A percentile compares a stretch with the other conserved stretches of the same genome.
Evolutionary conservation across 176 grass and related monocot species (phyloP).

Genomic region (Poa pratensis): DNA sequence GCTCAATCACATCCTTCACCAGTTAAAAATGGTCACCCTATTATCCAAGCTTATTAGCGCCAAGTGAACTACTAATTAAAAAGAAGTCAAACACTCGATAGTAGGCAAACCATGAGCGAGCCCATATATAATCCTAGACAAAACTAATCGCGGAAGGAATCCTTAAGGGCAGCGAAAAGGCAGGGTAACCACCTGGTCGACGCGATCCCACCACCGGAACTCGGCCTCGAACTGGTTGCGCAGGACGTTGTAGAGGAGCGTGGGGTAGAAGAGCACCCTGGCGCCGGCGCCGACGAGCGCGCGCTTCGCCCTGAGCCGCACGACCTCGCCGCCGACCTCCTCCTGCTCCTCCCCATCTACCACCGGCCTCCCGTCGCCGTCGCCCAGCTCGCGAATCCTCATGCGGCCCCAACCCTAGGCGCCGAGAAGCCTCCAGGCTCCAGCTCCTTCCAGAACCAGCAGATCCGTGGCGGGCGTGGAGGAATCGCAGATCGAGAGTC

Average conservation of each 20-base stretch:
- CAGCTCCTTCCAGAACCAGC: neutral
- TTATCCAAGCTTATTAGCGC: neutral
- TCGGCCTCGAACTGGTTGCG: slow-evolving; percentile 80
- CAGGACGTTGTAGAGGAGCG: slow-evolving; percentile 87
- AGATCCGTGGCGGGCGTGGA: slow-evolving; percentile 30
- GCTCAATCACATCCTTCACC: neutral
- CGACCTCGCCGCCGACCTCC: slow-evolving; percentile 36
- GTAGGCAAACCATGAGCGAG: neutral
- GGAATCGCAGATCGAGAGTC: slow-evolving; percentile 38
- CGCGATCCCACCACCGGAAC: slow-evolving; percentile 95
- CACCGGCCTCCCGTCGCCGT: slow-evolving; percentile 28
- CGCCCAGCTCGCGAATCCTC: slow-evolving; percentile 54
- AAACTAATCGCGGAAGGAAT: slow-evolving; percentile 25
- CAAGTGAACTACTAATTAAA: neutral
- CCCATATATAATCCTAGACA: neutral
- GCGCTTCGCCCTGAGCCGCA: slow-evolving; percentile 59
- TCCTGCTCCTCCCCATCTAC: slow-evolving; percentile 22
- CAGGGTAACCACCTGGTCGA: slow-evolving; percentile 64
- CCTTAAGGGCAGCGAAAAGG: neutral
- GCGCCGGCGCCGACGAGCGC: slow-evolving; percentile 80
- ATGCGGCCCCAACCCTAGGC: slow-evolving; percentile 27
- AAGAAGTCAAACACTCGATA: neutral
- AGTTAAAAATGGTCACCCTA: neutral
- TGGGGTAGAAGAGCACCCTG: slow-evolving; percentile 93
- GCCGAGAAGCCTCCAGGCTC: slow-evolving; percentile 8